Evolutionary conservation across 345 rosid species (phyloP).

Genomic region (Sonneratia caseolaris): DNA sequence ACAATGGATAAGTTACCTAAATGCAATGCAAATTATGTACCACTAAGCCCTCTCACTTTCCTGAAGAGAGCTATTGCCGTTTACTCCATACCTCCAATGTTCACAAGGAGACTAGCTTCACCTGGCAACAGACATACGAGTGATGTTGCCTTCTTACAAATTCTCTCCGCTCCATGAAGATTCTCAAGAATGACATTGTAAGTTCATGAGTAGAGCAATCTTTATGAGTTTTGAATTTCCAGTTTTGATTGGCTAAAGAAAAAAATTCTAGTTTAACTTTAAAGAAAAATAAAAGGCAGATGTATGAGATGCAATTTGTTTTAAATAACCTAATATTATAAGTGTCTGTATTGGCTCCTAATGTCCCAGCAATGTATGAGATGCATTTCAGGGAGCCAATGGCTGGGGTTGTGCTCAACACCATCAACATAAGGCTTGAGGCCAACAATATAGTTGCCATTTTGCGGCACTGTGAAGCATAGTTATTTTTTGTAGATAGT

Average conservation of each 20-base stretch:
- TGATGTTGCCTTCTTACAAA: constrained; percentile 63
- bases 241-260: neutral
- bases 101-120: constrained; percentile 39
- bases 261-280: neutral
- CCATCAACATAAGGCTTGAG: constrained; percentile 64
- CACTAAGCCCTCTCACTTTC: constrained; percentile 53
- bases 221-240: neutral
- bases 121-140: constrained; percentile 47
- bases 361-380: constrained; percentile 74
- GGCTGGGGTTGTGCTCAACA: constrained; percentile 72
- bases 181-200: constrained; percentile 44
- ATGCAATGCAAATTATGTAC: constrained; percentile 55
- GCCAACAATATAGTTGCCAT: constrained; percentile 45
- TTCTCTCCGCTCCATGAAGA: constrained; percentile 36
- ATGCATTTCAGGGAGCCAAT: constrained; percentile 85
- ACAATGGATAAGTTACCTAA: constrained; percentile 41
- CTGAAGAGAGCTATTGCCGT: constrained; percentile 40
- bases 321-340: constrained; percentile 4
- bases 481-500: constrained; percentile 47
- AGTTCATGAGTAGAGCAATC: constrained; percentile 6
- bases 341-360: constrained; percentile 78
- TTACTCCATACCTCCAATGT: constrained; percentile 51
- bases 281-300: neutral
- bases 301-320: neutral
- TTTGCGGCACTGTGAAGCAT: constrained; percentile 53